A percentile compares a stretch with the other conserved stretches of the same genome.
phyloP scores from a whole-genome alignment of 352 stramenopile genomes.

The Phytophthora chlamydospora region DNA sequence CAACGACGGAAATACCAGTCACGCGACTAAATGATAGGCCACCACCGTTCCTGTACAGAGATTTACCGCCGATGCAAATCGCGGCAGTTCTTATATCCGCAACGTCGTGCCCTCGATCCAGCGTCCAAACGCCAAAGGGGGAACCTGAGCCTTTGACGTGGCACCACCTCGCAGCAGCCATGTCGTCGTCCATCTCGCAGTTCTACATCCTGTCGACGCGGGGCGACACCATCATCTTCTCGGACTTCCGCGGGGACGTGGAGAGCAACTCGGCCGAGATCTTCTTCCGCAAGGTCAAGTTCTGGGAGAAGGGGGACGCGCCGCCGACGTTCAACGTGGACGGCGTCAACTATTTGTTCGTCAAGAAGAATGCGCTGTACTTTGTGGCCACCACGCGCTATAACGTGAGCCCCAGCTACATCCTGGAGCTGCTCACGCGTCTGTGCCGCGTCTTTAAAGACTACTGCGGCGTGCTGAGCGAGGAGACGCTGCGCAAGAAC shows the following conservation, averaged over 20 bases:
- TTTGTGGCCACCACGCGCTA: constrained; percentile 97
- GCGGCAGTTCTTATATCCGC: constrained; percentile 21
- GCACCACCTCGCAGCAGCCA: constrained; percentile 3
- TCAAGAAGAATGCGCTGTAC: constrained; percentile 98
- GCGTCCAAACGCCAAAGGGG: constrained; percentile 1
- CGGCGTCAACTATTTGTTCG: constrained; percentile 97
- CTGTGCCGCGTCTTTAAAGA: constrained; percentile 98
- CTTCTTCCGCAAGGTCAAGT: constrained; percentile 99
- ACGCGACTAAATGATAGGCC: too few species aligned
- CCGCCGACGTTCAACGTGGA: constrained; percentile 98
- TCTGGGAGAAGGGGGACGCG: constrained; percentile 97
- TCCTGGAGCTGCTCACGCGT: constrained; percentile 95
- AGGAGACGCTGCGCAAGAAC: constrained; percentile 99
- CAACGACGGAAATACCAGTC: too few species aligned
- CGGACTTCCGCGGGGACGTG: constrained; percentile 94
- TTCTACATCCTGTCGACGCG: constrained; percentile 99
- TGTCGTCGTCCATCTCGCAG: constrained; percentile 92
- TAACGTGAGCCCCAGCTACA: constrained; percentile 96
- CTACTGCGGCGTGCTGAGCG: constrained; percentile 98
- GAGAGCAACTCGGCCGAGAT: constrained; percentile 92
- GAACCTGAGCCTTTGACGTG: not conserved
- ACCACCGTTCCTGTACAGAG: constrained; percentile 21
- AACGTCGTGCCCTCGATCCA: constrained; percentile 26
- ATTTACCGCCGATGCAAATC: constrained; percentile 10
- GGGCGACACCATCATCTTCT: constrained; percentile 98